A percentile compares a stretch with the other conserved stretches of the same genome.
Conservation (phyloP, 2,329 filamentous ascomycete species). For the Exophiala mesophila region DNA sequence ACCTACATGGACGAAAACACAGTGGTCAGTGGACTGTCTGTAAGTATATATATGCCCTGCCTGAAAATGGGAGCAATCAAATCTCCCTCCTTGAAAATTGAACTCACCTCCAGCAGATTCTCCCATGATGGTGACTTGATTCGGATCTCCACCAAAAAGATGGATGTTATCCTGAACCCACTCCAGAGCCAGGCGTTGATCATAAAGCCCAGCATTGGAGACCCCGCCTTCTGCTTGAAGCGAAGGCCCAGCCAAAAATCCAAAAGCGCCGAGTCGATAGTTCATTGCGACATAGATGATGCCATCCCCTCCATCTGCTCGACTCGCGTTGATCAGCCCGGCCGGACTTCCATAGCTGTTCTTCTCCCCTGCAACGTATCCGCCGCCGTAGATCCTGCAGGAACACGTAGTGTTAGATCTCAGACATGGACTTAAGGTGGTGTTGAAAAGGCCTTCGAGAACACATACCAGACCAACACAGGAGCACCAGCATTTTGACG, state of each 20-base stretch:
- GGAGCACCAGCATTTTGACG: conserved; percentile 31
- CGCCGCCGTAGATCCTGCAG: conserved; percentile 46
- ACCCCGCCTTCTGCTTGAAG: conserved; percentile 39
- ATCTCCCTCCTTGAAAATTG: too few relatives aligned
- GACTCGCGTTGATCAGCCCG: conserved; percentile 40
- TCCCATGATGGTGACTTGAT: conserved; percentile 48
- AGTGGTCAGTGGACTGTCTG: too few relatives aligned
- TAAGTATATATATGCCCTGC: too few relatives aligned
- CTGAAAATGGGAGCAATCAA: too few relatives aligned
- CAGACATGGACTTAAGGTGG: too few relatives aligned
- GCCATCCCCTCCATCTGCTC: conserved; percentile 34
- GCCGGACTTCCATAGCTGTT: conserved; percentile 32
- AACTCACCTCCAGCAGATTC: conserved; percentile 46
- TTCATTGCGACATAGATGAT: conserved; percentile 47
- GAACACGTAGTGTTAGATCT: too few relatives aligned
- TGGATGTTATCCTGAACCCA: conserved; percentile 54
- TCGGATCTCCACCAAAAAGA: conserved; percentile 51
- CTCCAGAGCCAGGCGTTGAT: conserved; percentile 54
- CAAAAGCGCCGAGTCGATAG: conserved; percentile 46
- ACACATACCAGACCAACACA: conserved; percentile 36
- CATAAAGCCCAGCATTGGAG: conserved; percentile 48
- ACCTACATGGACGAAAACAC: too few relatives aligned
- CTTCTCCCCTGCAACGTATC: conserved; percentile 40
- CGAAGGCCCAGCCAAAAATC: conserved; percentile 44
- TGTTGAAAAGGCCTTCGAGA: conserved; percentile 27